Conservation (phyloP, 306 rosid genomes). For the Cyamopsis tetragonoloba region DNA sequence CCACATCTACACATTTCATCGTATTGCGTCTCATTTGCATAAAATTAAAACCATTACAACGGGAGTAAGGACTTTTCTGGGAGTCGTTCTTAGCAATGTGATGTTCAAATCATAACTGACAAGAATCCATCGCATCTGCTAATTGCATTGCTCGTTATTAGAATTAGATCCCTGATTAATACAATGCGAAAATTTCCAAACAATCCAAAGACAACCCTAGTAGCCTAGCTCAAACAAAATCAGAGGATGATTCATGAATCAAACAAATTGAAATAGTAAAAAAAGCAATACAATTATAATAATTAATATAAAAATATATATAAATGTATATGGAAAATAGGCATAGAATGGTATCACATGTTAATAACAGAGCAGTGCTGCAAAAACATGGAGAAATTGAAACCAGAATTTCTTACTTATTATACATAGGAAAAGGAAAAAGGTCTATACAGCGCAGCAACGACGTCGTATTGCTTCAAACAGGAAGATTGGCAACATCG, state of each 20-base stretch:
- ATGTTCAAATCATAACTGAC: neutral
- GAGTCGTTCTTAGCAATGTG: neutral
- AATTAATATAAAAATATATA: neutral
- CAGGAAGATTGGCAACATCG: constrained; percentile 46
- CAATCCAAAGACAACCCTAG: neutral
- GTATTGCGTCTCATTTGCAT: neutral
- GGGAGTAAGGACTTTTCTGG: neutral
- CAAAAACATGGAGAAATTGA: neutral
- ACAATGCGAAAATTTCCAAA: neutral
- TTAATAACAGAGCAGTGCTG: neutral
- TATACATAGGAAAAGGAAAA: constrained; percentile 28
- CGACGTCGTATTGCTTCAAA: constrained; percentile 31
- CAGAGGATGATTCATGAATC: neutral
- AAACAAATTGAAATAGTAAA: neutral
- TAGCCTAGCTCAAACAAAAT: neutral
- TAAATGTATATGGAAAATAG: neutral
- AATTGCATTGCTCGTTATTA: constrained; percentile 1
- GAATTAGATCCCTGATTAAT: neutral
- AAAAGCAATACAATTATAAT: neutral
- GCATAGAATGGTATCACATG: constrained; percentile 18
- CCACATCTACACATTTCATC: constrained; percentile 15
- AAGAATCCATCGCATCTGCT: too few species aligned
- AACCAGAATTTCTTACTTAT: constrained; percentile 11
- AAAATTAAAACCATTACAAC: neutral
- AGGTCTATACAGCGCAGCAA: constrained; percentile 28